phyloP scores from a whole-genome alignment of 2,329 filamentous ascomycete genomes.

The Fusarium veterinarium region DNA sequence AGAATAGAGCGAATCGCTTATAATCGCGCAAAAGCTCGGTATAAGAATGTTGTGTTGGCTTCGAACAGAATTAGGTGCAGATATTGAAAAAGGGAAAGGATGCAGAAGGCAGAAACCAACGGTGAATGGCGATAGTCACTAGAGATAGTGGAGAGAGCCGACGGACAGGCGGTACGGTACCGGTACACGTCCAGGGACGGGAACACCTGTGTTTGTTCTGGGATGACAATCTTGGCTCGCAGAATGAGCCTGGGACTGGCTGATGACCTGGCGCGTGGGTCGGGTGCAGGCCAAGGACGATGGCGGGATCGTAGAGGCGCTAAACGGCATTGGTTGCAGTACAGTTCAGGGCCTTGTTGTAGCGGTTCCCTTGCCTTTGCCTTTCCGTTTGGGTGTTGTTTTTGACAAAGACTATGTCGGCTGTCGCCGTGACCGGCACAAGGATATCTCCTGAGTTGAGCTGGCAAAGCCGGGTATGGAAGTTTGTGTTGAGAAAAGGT shows the following conservation, averaged over 20 bases:
- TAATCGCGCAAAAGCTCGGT: constrained; percentile 3
- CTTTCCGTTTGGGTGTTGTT: constrained; percentile 11
- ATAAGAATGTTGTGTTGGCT: constrained; percentile 1
- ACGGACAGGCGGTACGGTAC: constrained; percentile 34
- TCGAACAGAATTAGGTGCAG: constrained; percentile 6
- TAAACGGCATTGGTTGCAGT: constrained; percentile 46
- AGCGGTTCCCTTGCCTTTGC: constrained; percentile 10
- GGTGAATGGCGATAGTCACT: constrained; percentile 36
- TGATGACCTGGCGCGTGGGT: constrained; percentile 38
- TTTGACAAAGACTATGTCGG: constrained; percentile 8
- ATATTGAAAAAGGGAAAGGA: constrained; percentile 28
- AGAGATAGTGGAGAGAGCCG: constrained; percentile 35
- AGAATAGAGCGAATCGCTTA: constrained; percentile 16
- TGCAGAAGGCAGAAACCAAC: constrained; percentile 37
- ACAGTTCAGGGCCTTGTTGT: constrained; percentile 30
- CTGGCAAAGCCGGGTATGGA: constrained; percentile 11
- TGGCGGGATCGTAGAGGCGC: constrained; percentile 45
- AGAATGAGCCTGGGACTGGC: constrained; percentile 30
- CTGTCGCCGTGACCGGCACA: constrained; percentile 27
- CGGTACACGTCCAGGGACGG: constrained; percentile 32
- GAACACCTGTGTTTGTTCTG: constrained; percentile 35
- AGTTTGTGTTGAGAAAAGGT: background rate
- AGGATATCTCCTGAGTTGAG: constrained; percentile 18
- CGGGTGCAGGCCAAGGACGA: constrained; percentile 40
- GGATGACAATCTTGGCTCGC: constrained; percentile 39